Percentiles rank a stretch among this genome's conserved stretches.
phyloP scores from a whole-genome alignment of 148 eudicot species.

The Chenopodium suecicum region DNA sequence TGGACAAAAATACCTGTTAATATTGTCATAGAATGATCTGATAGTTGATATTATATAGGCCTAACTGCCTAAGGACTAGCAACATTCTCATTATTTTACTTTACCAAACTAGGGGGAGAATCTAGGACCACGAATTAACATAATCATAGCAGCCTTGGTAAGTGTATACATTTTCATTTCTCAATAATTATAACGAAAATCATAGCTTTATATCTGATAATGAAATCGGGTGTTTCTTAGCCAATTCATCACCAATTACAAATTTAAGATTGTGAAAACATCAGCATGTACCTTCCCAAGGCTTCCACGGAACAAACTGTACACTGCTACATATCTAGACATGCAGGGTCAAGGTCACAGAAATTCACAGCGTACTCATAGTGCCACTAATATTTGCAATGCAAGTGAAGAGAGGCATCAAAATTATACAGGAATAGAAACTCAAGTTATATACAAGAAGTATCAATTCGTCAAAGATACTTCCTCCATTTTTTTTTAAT shows the following conservation, averaged over 20 bases:
- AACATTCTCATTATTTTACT: neutral
- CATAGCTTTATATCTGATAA: neutral
- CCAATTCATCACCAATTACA: neutral
- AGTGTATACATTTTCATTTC: neutral
- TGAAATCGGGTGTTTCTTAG: neutral
- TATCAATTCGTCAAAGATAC: conserved; percentile 1
- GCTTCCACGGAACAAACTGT: conserved; percentile 93
- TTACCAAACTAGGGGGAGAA: neutral
- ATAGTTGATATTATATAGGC: neutral
- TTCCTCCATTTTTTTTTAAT: neutral
- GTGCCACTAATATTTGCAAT: neutral
- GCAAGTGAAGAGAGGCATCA: neutral
- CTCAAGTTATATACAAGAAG: neutral
- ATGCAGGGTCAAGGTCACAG: conserved; percentile 34
- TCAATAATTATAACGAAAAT: neutral
- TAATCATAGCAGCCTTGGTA: neutral
- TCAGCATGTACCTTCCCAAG: conserved; percentile 79
- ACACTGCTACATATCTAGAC: conserved; percentile 89
- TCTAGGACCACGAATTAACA: neutral
- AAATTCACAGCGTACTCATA: neutral
- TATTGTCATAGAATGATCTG: neutral
- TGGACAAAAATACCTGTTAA: neutral
- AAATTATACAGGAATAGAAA: neutral
- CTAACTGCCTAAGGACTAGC: neutral
- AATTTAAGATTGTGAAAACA: neutral